These are phyloP conservation scores for Aspergillus intermedius DNA, from an alignment of 2,329 filamentous ascomycete species.

Conservation along the genomic window DNA sequence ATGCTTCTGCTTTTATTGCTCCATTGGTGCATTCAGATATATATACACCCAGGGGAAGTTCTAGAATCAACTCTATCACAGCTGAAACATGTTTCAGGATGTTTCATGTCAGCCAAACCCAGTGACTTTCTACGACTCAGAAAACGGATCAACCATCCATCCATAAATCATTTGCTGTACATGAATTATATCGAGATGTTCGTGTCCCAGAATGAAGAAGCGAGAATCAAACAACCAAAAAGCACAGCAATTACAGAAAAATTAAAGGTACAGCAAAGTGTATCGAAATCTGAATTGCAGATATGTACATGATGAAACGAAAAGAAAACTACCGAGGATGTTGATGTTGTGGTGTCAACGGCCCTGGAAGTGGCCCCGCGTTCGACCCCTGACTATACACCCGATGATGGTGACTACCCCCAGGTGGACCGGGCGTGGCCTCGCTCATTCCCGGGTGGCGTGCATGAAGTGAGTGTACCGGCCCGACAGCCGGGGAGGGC, in stretches of 20 bases:
- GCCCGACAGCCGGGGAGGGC: slow-evolving; percentile 12
- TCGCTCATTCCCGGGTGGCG: slow-evolving; percentile 23
- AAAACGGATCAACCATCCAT: not conserved
- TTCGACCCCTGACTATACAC: slow-evolving; percentile 33
- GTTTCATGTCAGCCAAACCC: not conserved
- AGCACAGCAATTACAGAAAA: not conserved
- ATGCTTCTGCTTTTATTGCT: not conserved
- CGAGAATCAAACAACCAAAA: not conserved
- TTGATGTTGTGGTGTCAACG: slow-evolving; percentile 21
- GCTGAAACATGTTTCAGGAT: not conserved
- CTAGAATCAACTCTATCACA: not conserved
- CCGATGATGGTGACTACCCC: slow-evolving; percentile 23
- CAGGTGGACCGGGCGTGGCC: slow-evolving; percentile 12
- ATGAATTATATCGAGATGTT: slow-evolving; percentile 5
- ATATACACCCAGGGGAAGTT: not conserved
- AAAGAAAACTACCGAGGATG: slow-evolving; percentile 16
- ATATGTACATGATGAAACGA: slow-evolving; percentile 4
- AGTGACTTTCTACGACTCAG: not conserved
- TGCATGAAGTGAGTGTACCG: slow-evolving; percentile 22
- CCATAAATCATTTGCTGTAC: slow-evolving; percentile 13
- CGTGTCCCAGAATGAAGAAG: not conserved
- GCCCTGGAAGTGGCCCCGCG: slow-evolving; percentile 20
- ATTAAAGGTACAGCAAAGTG: not conserved
- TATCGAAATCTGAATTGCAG: not conserved
- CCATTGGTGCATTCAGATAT: not conserved